phyloP scores from a whole-genome alignment of 257 asterid species.

The Coffea eugenioides region DNA sequence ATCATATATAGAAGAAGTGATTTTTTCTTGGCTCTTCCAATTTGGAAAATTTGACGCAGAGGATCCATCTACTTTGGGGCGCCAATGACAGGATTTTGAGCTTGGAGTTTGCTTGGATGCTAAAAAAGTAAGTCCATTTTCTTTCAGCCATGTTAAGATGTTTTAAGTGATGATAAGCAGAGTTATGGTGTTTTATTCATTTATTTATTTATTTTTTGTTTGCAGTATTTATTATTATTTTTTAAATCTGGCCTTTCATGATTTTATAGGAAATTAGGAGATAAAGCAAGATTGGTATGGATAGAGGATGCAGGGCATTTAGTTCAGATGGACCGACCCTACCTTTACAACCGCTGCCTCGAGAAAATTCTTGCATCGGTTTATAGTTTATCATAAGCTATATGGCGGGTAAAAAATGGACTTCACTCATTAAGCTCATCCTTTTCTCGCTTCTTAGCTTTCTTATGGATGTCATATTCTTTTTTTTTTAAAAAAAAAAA shows the following conservation, averaged over 20 bases:
- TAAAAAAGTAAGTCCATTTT: conserved; percentile 11
- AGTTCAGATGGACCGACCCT: conserved; percentile 14
- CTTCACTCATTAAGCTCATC: not conserved
- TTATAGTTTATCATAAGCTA: not conserved
- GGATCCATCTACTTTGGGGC: conserved; percentile 20
- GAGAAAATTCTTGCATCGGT: conserved; percentile 17
- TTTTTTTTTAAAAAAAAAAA: no score
- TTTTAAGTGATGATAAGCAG: no score
- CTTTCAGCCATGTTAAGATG: no score
- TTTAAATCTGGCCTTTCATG: not conserved
- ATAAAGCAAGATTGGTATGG: not conserved
- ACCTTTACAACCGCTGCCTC: conserved; percentile 15
- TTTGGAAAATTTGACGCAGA: conserved; percentile 10
- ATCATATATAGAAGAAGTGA: not conserved
- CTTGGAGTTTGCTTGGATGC: conserved; percentile 11
- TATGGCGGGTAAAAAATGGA: not conserved
- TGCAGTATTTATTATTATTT: no score
- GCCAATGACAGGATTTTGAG: conserved; percentile 22
- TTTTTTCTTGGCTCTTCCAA: not conserved
- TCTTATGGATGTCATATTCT: no score
- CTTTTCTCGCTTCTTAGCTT: not conserved
- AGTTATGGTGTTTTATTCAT: no score
- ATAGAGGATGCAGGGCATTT: conserved; percentile 19
- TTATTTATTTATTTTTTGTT: no score
- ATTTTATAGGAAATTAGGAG: conserved; percentile 14